Base-by-base conservation (phyloP, 2,329 filamentous ascomycete genomes). In the Fusarium abutilonis region DNA sequence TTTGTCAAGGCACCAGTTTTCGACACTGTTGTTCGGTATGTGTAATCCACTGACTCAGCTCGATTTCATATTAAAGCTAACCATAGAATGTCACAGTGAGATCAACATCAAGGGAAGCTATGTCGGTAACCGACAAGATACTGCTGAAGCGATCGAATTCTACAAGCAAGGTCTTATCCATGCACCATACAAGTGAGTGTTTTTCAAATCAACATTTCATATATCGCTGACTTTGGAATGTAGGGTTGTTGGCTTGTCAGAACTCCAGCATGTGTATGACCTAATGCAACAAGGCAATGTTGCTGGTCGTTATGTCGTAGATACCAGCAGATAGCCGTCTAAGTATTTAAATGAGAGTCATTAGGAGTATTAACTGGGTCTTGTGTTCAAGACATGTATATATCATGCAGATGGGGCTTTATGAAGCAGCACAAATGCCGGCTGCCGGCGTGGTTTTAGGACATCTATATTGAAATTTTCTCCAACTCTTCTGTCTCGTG, bases 71-170 rank as follows among this genome's bases (percentile, higher is more conserved):
- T 38, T 11, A 0, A 7, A 3, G 6, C 44, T 69, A 32, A 69
- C 28, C 9, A 19, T 7, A 2, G 4, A 14, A 35, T 29, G 2
- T 2, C 10, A 56, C 71, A 79, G 88, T 77, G 95, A 95, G 91
- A 87, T 97, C 79, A 88, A 78, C 66, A 96, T 97, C 81, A 91
- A 91, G 80, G 92, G 92, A 52, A 91, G 87, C 66, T 97, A 97
- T 72, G 93, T 97, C 60, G 93, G 93, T 48, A 96, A 96, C 80
- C 84, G 93, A 65, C 87, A 89, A 74, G 93, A 97, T 74, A 89
- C 87, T 1, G 86, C 87, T 46, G 93, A 97, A 79, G 93, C 93
- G 1, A 82, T 97, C 60, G 92, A 96, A 62, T 96, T 96, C 79
- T 96, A 87, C 80, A 80, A 84, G 54, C 84, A 89, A 17, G 93